These are phyloP conservation scores for Leccinum angustisporum DNA, from an alignment of 1,284 basidiomycete species.

Conservation along the genomic window DNA sequence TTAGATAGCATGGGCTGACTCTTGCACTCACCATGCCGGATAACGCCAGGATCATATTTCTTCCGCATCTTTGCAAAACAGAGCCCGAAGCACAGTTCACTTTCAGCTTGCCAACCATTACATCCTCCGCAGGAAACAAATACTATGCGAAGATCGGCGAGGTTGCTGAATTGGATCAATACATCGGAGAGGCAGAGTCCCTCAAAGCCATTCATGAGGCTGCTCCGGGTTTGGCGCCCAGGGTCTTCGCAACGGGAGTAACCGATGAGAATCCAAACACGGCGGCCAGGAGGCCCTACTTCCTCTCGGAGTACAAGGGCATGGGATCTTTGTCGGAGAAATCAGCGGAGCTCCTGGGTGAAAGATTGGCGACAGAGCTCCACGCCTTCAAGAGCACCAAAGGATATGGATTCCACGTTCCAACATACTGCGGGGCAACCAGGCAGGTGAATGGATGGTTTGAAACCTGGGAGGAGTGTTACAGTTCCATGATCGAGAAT, in stretches of 20 bases:
- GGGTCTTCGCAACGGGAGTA: conserved; percentile 53
- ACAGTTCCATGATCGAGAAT: conserved; percentile 65
- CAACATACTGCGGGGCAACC: conserved; percentile 82
- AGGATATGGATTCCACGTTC: conserved; percentile 74
- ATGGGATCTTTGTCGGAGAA: conserved; percentile 47
- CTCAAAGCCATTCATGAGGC: conserved; percentile 62
- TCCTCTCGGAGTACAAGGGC: conserved; percentile 76
- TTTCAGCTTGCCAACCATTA: conserved; percentile 47
- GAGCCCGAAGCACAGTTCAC: conserved; percentile 51
- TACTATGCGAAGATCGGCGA: conserved; percentile 66
- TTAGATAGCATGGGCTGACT: not conserved
- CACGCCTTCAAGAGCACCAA: conserved; percentile 54
- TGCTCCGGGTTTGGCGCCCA: conserved; percentile 68
- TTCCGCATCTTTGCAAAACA: conserved; percentile 45
- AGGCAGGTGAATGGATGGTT: conserved; percentile 77
- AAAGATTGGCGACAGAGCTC: conserved; percentile 63
- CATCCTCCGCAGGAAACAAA: conserved; percentile 54
- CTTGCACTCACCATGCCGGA: conserved; percentile 19
- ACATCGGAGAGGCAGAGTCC: conserved; percentile 70
- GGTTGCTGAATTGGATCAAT: conserved; percentile 58
- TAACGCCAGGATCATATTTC: conserved; percentile 34
- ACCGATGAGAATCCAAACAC: conserved; percentile 35
- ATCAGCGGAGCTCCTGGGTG: conserved; percentile 55
- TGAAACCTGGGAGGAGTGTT: conserved; percentile 72
- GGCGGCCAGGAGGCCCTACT: conserved; percentile 51